Base-by-base conservation (phyloP, 371 early-diverging fungal species). In the Vairimorpha necatrix region DNA sequence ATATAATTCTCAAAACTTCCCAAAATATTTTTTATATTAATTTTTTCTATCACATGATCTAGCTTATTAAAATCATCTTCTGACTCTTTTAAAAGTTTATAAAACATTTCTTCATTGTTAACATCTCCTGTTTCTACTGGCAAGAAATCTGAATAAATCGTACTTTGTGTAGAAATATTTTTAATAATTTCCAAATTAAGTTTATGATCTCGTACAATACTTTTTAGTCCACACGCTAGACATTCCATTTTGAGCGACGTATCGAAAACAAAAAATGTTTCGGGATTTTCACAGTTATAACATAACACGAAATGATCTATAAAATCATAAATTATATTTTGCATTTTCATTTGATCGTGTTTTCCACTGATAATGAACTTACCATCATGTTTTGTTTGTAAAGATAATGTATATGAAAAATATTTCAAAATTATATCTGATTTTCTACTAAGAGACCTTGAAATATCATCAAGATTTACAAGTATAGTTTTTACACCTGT, bases 401-500 rank as follows among this genome's bases (percentile, higher is more conserved):
- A 92, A 58, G 96, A 96, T 34, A 98, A 88, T 81, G 94, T 96
- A 79, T 88, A 89, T 36, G 96, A 95, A 87, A 98, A 92, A 87
- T 87, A 95, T 87, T 94, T 94, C 67, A 92, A 90, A 61, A 87
- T 79, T 69, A 87, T 87, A 16, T 90, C 85, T 30, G 94, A 92
- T 38, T 94, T 93, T 66, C 99, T 90, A 77, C 88, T 87, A 38
- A 98, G 89, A 46, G 96, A 89, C 71, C 89, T 89, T 14, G 92
- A 91, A 75, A 98, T 90, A 76, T 95, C 95, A 46, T 90, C 82
- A 90, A 98, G 93, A 88, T 98, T 98, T 58, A 92, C 90, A 77
- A 98, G 88, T 53, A 95, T 93, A 26, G 99, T 98, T 86, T 96
- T 96, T 86, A 94, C 95, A 77, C 96, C 95, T 86, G 96, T 96